phyloP scores from a whole-genome alignment of 495 filamentous ascomycete genomes.

The Symbiotaphrina buchneri region DNA sequence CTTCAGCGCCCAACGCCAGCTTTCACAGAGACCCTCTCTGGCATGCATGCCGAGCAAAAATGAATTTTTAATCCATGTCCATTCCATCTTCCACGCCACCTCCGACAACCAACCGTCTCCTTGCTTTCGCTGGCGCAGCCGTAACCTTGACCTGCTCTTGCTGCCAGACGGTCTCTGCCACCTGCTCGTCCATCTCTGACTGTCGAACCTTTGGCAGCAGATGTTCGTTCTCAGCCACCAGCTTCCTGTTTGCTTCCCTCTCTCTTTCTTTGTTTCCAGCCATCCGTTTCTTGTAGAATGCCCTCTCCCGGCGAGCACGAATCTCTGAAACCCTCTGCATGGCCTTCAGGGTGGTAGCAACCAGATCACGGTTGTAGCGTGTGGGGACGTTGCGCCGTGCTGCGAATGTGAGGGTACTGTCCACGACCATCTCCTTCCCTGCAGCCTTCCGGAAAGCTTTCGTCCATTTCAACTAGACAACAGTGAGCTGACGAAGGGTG shows the following conservation, averaged over 20 bases:
- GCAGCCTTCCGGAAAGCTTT: slow-evolving; percentile 57
- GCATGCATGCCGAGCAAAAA: background rate
- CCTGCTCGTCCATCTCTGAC: background rate
- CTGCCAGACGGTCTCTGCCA: no score
- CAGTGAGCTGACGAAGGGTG: slow-evolving; percentile 2
- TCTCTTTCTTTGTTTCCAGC: slow-evolving; percentile 67
- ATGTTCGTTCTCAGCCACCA: slow-evolving; percentile 83
- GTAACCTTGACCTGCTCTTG: no score
- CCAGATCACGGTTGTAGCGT: slow-evolving; percentile 82
- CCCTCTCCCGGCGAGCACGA: slow-evolving; percentile 54
- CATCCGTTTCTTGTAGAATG: slow-evolving; percentile 84
- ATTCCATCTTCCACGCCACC: slow-evolving; percentile 10
- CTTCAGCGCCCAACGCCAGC: slow-evolving; percentile 1
- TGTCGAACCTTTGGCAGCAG: slow-evolving; percentile 34
- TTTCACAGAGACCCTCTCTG: background rate
- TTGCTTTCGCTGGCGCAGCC: background rate
- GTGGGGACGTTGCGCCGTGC: slow-evolving; percentile 83
- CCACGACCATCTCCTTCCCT: slow-evolving; percentile 86
- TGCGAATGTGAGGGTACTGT: slow-evolving; percentile 80
- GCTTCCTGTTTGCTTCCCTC: slow-evolving; percentile 54
- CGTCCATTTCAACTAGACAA: slow-evolving; percentile 58
- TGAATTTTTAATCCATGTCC: slow-evolving; percentile 10
- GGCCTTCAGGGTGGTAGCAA: slow-evolving; percentile 66
- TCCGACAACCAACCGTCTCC: slow-evolving; percentile 10
- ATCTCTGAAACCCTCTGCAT: slow-evolving; percentile 88